Percentiles rank a stretch among this genome's conserved stretches.
These are phyloP conservation scores for Abrus precatorius DNA, from an alignment of 306 rosid genomes.

Conservation along the genomic window DNA sequence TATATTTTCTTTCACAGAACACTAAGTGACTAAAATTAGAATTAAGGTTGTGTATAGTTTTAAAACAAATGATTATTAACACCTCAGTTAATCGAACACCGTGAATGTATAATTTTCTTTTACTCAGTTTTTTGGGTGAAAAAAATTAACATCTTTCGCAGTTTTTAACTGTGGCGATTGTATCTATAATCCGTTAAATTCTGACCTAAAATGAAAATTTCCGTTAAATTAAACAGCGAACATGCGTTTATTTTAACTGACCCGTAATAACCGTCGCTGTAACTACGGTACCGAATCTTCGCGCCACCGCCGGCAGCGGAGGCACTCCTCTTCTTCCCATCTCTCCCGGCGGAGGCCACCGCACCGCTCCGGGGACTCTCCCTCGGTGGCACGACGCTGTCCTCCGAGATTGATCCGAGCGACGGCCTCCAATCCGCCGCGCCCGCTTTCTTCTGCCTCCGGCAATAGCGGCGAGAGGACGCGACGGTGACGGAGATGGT, in stretches of 20 bases:
- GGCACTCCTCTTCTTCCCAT: constrained; percentile 28
- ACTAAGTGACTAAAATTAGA: not conserved
- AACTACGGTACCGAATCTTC: constrained; percentile 41
- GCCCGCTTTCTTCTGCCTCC: constrained; percentile 29
- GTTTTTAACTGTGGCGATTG: not conserved
- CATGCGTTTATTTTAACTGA: constrained; percentile 27
- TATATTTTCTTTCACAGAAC: too few relatives aligned
- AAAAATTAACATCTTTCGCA: not conserved
- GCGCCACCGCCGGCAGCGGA: not conserved
- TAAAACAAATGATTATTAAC: not conserved
- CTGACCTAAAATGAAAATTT: not conserved
- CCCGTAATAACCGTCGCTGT: constrained; percentile 56
- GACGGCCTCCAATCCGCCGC: constrained; percentile 70
- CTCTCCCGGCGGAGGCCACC: not conserved
- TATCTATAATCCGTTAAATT: not conserved
- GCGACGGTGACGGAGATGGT: not conserved
- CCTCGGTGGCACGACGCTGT: constrained; percentile 17
- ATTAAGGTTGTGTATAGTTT: not conserved
- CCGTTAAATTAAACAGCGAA: not conserved
- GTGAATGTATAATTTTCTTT: not conserved
- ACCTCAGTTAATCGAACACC: not conserved
- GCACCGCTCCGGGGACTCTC: not conserved
- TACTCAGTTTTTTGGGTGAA: too few relatives aligned
- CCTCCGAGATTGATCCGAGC: constrained; percentile 66
- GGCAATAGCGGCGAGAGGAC: not conserved